Percentiles rank a stretch among this genome's conserved stretches.
These are phyloP conservation scores for Quercus tomentella DNA, from an alignment of 331 rosid genomes.

Conservation along the genomic window DNA sequence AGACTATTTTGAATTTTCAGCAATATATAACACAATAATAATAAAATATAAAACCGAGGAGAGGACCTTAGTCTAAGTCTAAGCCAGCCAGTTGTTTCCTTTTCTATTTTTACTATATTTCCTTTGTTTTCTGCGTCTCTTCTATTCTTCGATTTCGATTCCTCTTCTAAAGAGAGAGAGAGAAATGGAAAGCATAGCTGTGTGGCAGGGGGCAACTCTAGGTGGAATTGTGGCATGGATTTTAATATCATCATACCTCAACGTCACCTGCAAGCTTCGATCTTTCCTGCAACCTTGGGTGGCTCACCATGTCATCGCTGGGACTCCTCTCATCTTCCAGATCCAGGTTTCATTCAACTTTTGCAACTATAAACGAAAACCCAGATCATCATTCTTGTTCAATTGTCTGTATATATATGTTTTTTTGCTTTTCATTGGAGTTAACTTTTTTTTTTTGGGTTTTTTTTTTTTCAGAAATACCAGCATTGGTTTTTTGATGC, in stretches of 20 bases:
- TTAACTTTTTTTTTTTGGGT: neutral
- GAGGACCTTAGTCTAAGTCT: neutral
- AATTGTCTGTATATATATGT: neutral
- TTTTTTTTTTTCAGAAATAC: slow-evolving; percentile 48
- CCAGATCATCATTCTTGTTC: slow-evolving; percentile 16
- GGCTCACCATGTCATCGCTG: slow-evolving; percentile 48
- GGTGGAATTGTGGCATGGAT: slow-evolving; percentile 65
- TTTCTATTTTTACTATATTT: neutral
- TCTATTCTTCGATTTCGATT: slow-evolving; percentile 1
- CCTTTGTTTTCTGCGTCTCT: slow-evolving; percentile 12
- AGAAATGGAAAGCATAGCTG: slow-evolving; percentile 56
- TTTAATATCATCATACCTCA: slow-evolving; percentile 50
- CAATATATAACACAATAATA: too few species aligned
- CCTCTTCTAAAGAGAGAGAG: slow-evolving; percentile 13
- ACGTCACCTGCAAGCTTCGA: slow-evolving; percentile 66
- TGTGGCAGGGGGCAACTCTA: slow-evolving; percentile 70
- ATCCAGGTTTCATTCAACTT: slow-evolving; percentile 48
- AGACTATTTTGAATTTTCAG: neutral
- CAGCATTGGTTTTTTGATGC: slow-evolving; percentile 60
- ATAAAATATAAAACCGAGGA: too few species aligned
- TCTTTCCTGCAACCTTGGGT: slow-evolving; percentile 79
- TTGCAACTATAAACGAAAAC: neutral
- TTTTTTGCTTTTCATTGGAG: neutral
- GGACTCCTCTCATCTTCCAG: slow-evolving; percentile 53
- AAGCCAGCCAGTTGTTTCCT: neutral